Conservation (phyloP, 441 rosid species). For the Macaranga tanarius region DNA sequence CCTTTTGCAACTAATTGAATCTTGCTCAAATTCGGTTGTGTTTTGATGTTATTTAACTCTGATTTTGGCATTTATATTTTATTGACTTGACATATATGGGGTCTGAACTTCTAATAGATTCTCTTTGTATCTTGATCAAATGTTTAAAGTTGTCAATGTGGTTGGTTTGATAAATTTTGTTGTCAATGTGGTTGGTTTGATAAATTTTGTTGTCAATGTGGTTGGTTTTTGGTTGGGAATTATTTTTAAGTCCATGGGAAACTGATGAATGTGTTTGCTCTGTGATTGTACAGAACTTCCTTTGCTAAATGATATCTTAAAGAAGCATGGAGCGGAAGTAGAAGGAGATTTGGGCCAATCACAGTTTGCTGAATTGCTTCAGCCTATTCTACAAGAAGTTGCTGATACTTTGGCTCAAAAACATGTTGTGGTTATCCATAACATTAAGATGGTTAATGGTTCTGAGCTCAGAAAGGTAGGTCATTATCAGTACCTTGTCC, state of each 20-base stretch:
- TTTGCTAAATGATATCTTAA: conserved; percentile 56
- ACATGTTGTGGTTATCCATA: conserved; percentile 44
- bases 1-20: background rate
- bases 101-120: background rate
- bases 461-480: conserved; percentile 62
- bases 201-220: background rate
- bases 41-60: too few species aligned
- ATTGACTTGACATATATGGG: background rate
- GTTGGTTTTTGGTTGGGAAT: background rate
- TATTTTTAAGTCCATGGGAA: background rate
- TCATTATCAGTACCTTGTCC: conserved; percentile 3
- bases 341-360: conserved; percentile 76
- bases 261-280: background rate
- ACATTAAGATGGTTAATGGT: conserved; percentile 59
- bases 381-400: conserved; percentile 66
- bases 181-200: too few species aligned
- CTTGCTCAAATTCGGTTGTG: background rate
- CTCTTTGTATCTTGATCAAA: background rate
- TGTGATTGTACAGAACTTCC: conserved; percentile 56
- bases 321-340: conserved; percentile 73
- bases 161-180: background rate
- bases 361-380: conserved; percentile 77
- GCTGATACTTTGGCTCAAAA: conserved; percentile 55
- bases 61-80: background rate
- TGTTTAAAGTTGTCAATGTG: conserved; percentile 11